Evolutionary conservation across 2,329 filamentous ascomycete genomes (phyloP), one percentile per base, ranked within the genome.

Genomic region (Periglandula ipomoeae): DNA sequence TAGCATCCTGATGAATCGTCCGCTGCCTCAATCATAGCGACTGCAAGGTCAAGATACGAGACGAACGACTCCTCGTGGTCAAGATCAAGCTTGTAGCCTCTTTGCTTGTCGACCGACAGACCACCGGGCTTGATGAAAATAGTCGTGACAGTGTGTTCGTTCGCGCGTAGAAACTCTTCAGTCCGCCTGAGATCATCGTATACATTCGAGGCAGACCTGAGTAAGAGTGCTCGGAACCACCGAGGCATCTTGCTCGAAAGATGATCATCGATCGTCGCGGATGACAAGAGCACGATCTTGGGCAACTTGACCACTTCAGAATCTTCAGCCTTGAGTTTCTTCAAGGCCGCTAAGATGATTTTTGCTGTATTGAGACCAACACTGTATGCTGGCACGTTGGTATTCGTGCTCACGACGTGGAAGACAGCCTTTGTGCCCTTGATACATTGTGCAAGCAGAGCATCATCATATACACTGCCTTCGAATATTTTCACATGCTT

Each of bases 1-100:
- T 59, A 64, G 0, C 48, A 44, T 1, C 59, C 60, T 2, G 62
- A 56, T 10, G 53, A 48, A 37, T 65, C 65, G 30, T 70, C 61
- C 0, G 65, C 70, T 5, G 66, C 67, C 56, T 76, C 71, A 17
- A 75, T 61, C 74, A 76, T 76, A 1, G 56, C 72, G 1, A 68
- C 71, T 4, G 49, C 38, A 30, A 51, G 22, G n/a, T 51, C 49
- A 23, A 48, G 19, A 30, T 48, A 51, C 3, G 59, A 63, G 2
- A 76, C 26, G 24, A 65, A 65, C 4, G 59, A 65, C 45, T 70
- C 60, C 44, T 70, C 57, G 8, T 66, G 57, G 41, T 61, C 58
- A 1, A 70, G 47, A 20, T 56, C 70, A 15, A 76, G 54, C 40
- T 46, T 50, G 53, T 76, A 69, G 3, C 72, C 73, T 0, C 64